Evolutionary conservation across 1,139 yeast species (phyloP).

Genomic region (Candida tropicalis): DNA sequence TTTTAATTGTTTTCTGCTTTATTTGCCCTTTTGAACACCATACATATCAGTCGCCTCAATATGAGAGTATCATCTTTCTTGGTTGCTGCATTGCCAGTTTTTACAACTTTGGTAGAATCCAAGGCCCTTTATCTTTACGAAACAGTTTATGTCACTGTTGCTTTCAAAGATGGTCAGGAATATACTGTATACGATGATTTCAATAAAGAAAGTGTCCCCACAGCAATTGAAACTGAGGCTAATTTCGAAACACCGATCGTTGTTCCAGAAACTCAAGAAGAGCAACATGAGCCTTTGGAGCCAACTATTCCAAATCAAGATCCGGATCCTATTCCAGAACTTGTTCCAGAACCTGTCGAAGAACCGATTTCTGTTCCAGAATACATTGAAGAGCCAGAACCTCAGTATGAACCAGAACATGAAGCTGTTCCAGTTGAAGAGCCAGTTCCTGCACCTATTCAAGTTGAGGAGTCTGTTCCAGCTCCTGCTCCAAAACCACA

Average conservation of each 20-base stretch:
- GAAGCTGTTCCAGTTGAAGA: neutral
- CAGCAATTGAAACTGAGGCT: neutral
- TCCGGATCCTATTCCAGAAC: neutral
- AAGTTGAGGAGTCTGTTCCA: neutral
- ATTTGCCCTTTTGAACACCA: neutral
- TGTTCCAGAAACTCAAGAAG: neutral
- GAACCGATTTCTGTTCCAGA: neutral
- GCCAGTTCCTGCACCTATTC: neutral
- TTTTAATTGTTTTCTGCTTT: neutral
- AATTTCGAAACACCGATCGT: neutral
- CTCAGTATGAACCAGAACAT: neutral
- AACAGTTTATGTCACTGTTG: neutral
- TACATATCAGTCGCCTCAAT: neutral
- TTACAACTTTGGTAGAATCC: neutral
- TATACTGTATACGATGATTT: neutral
- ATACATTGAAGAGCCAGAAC: neutral
- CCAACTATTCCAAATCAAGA: neutral
- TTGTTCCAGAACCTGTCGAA: neutral
- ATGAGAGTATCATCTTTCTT: neutral
- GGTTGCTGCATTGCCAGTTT: neutral
- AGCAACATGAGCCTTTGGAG: neutral
- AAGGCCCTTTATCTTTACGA: neutral
- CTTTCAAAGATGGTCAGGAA: neutral
- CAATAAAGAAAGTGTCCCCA: neutral
- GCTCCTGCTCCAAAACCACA: conserved; percentile 8